Conservation (phyloP, 208 protist species). For the Crithidia bombi region DNA sequence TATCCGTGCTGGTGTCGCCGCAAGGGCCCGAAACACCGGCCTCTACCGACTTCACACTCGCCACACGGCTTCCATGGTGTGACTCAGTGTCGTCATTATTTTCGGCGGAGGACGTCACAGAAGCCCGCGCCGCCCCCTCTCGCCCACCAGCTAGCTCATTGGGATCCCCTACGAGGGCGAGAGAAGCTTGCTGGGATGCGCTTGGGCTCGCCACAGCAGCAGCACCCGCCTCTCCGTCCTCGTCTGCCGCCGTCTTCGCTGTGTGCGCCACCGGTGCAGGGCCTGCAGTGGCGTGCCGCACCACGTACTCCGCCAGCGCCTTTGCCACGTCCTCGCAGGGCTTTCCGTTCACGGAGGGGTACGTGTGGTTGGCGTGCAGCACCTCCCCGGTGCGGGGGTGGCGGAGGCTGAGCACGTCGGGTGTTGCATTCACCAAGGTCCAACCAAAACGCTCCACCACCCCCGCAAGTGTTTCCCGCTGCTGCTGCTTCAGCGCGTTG, state of each 20-base stretch:
- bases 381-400: conserved; percentile 23
- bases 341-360: conserved; percentile 31
- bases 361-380: conserved; percentile 32
- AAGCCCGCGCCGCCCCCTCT: too few relatives aligned
- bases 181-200: too few relatives aligned
- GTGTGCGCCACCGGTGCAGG: not conserved
- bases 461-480: conserved; percentile 9
- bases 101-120: too few relatives aligned
- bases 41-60: too few relatives aligned
- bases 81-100: too few relatives aligned
- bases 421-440: conserved; percentile 27
- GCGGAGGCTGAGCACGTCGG: conserved; percentile 32
- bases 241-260: not conserved
- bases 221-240: not conserved
- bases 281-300: conserved; percentile 2
- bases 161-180: too few relatives aligned
- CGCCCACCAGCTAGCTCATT: too few relatives aligned
- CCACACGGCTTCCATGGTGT: too few relatives aligned
- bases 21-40: too few relatives aligned
- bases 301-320: conserved; percentile 31
- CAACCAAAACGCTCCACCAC: conserved; percentile 29
- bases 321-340: conserved; percentile 23
- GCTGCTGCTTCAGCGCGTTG: conserved; percentile 22
- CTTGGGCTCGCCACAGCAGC: not conserved
- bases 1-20: too few relatives aligned